Conservation (phyloP, 805 yeast species). For the Lipomyces chichibuensis region DNA sequence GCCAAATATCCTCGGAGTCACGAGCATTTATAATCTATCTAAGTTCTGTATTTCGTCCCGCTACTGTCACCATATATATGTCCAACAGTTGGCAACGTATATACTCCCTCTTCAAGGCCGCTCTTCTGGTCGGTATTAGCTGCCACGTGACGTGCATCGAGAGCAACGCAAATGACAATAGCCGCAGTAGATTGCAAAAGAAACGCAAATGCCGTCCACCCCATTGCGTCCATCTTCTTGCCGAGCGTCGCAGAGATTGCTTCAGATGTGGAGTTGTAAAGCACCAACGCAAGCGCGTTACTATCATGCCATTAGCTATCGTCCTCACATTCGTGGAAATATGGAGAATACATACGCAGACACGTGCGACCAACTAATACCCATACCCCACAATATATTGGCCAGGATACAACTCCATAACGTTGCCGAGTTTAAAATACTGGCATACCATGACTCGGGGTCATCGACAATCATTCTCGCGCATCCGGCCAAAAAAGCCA, state of each 20-base stretch:
- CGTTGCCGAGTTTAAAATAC: conserved; percentile 6
- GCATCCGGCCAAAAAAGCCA: conserved; percentile 36
- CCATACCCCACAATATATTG: conserved; percentile 27
- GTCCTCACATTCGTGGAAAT: neutral
- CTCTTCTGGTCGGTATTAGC: neutral
- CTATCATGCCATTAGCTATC: neutral
- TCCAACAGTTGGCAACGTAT: conserved; percentile 1
- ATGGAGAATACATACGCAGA: conserved; percentile 12
- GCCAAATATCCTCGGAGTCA: neutral
- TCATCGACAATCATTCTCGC: neutral
- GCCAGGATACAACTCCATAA: conserved; percentile 26
- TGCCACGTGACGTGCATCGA: conserved; percentile 6
- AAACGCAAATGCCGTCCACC: conserved; percentile 32
- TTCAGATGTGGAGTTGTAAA: conserved; percentile 15
- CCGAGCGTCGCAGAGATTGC: conserved; percentile 24
- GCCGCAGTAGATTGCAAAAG: conserved; percentile 12
- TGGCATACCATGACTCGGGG: conserved; percentile 16
- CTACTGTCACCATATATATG: neutral
- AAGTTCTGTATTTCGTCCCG: neutral
- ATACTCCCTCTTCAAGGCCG: neutral
- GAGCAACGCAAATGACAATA: conserved; percentile 14
- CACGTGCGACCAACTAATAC: conserved; percentile 26
- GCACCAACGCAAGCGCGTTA: conserved; percentile 13
- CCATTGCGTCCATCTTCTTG: conserved; percentile 30
- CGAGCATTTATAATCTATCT: neutral